These are phyloP conservation scores for Atalantia buxifolia DNA, from an alignment of 345 rosid species.

Conservation along the genomic window DNA sequence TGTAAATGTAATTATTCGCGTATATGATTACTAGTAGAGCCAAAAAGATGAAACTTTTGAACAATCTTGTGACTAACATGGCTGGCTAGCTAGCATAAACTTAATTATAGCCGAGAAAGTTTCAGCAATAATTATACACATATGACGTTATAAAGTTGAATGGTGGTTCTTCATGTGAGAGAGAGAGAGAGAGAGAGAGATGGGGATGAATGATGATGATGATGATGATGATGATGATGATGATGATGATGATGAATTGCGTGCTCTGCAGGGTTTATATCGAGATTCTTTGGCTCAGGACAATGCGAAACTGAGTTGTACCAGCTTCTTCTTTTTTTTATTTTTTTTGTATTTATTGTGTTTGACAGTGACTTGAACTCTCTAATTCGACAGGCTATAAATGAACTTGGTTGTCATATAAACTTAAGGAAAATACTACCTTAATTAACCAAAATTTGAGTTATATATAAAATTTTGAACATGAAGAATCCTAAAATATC, in stretches of 20 bases:
- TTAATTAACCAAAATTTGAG: too few relatives aligned
- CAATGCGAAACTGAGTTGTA: not conserved
- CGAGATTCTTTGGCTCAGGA: not conserved
- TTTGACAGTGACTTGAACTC: not conserved
- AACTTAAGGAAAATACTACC: too few relatives aligned
- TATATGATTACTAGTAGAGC: not conserved
- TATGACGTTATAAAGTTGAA: not conserved
- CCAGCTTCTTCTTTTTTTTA: not conserved
- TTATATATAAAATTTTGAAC: too few relatives aligned
- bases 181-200: not conserved
- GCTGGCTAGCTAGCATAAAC: not conserved
- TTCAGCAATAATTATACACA: too few relatives aligned
- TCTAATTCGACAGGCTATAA: too few relatives aligned
- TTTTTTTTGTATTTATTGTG: not conserved
- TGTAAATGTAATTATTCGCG: not conserved
- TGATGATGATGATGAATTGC: not conserved
- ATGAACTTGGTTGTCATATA: too few relatives aligned
- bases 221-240: too few relatives aligned
- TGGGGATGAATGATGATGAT: too few relatives aligned
- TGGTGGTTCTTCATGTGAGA: not conserved
- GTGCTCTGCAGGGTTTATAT: not conserved
- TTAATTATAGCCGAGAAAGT: too few relatives aligned
- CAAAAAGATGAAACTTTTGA: not conserved
- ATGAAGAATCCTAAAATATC: too few relatives aligned
- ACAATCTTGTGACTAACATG: not conserved